Conservation (phyloP, 805 yeast genomes). For the Tetrapisispora pingtungensis region DNA sequence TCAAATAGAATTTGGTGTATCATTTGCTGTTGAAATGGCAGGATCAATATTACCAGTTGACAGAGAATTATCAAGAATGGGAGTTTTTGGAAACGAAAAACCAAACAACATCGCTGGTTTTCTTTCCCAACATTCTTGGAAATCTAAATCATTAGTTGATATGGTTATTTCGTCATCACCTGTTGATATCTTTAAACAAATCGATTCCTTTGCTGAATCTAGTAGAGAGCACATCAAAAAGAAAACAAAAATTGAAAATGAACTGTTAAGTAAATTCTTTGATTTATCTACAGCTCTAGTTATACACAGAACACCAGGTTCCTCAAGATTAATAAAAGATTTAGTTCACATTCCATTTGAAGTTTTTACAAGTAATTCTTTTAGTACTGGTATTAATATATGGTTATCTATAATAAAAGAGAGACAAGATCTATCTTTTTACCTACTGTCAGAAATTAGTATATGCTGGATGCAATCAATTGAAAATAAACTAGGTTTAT, state of each 20-base stretch:
- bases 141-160: constrained; percentile 34
- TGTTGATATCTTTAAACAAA: constrained; percentile 18
- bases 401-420: constrained; percentile 77
- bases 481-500: constrained; percentile 52
- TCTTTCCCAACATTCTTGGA: constrained; percentile 69
- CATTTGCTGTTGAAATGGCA: constrained; percentile 86
- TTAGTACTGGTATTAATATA: constrained; percentile 57
- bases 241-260: constrained; percentile 13
- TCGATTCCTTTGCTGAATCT: constrained; percentile 8
- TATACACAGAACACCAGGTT: constrained; percentile 29
- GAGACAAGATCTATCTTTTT: constrained; percentile 44
- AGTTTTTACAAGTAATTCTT: constrained; percentile 46
- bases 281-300: constrained; percentile 37
- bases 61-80: constrained; percentile 47
- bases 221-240: neutral
- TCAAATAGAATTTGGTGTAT: constrained; percentile 64
- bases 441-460: constrained; percentile 61
- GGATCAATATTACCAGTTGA: constrained; percentile 60
- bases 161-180: constrained; percentile 25
- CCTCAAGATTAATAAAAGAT: constrained; percentile 34
- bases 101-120: constrained; percentile 61
- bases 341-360: constrained; percentile 64
- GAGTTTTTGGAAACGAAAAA: constrained; percentile 28
- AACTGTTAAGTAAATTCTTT: constrained; percentile 34
- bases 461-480: constrained; percentile 61